Base-by-base conservation (phyloP, 371 early-diverging fungal species). In the Paraphysoderma sedebokerense region DNA sequence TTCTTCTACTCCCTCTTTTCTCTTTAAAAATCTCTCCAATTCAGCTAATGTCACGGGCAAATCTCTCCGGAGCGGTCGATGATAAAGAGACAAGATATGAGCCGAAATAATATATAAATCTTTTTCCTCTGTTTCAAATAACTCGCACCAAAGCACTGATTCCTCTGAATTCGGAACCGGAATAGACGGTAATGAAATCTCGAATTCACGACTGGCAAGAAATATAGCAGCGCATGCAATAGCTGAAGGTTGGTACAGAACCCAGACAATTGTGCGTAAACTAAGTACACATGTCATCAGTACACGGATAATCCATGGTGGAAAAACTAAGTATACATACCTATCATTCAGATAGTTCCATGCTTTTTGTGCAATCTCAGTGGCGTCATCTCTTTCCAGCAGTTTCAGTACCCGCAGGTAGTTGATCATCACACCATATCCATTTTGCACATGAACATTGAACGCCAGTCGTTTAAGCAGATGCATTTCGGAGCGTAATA, bases 401-500 rank as follows among this genome's bases (percentile, higher is more conserved):
- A 93, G 55, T 19, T 72, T 84, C 29, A 96, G 62, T 24, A 79
- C 74, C 45, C 80, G 79, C 51, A 92, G 57, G 60, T 93, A 96
- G 54, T 90, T 91, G 51, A 92, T 75, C 82, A 93, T 76, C 41
- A 87, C 68, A 15, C 84, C 87, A 57, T 96, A 90, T 2, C 96
- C 92, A 13, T 87, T 73, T 58, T 92, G 83, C 0, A 93, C 95
- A 54, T 91, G 90, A 0, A 93, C 92, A 55, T 93, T 85, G 62
- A 96, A 96, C 2, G 84, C 92, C 3, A 95, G 70, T 19, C 70
- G 70, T 30, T 78, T 76, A 38, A 96, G 63, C 22, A 96, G 79
- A 38, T 83, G 78, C 72, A 89, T 75, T 58, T 96, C 97, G 19
- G 78, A 83, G 15, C 68, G 62, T 17, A 86, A 71, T 45, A 85